A percentile compares a stretch with the other conserved stretches of the same genome.
Conservation (phyloP, 176 grass and related monocot species). For the Paspalum vaginatum region DNA sequence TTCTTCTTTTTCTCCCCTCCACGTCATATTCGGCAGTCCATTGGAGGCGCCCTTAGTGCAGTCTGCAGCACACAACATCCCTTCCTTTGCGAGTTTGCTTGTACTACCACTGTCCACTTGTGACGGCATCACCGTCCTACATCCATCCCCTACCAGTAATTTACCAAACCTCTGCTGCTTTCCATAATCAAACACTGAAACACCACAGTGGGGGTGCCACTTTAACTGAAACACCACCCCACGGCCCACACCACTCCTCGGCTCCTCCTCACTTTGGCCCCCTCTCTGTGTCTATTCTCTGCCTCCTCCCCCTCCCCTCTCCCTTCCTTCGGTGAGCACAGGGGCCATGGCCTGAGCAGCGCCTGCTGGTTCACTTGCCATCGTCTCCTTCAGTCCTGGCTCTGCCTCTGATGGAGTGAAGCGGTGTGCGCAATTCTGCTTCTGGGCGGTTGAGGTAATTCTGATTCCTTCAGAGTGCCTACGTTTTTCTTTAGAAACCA, state of each 20-base stretch:
- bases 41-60: conserved; percentile 42
- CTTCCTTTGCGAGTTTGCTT: conserved; percentile 18
- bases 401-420: conserved; percentile 18
- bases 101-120: conserved; percentile 12
- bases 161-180: conserved; percentile 70
- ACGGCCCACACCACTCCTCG: background rate
- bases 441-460: conserved; percentile 34
- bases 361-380: background rate
- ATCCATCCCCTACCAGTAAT: conserved; percentile 52
- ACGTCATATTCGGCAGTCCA: too few species aligned
- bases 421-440: conserved; percentile 32
- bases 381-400: conserved; percentile 34
- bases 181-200: conserved; percentile 56
- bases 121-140: conserved; percentile 31
- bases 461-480: background rate
- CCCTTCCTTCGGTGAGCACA: conserved; percentile 24
- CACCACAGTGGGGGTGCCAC: conserved; percentile 38
- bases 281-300: background rate
- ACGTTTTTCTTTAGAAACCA: background rate
- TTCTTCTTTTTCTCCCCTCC: too few species aligned
- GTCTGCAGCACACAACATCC: conserved; percentile 32
- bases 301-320: too few species aligned
- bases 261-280: conserved; percentile 17
- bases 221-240: conserved; percentile 54
- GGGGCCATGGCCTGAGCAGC: conserved; percentile 44